A percentile compares a stretch with the other conserved stretches of the same genome.
Conservation (phyloP, 257 asterid species). For the Scutellaria galericulata region DNA sequence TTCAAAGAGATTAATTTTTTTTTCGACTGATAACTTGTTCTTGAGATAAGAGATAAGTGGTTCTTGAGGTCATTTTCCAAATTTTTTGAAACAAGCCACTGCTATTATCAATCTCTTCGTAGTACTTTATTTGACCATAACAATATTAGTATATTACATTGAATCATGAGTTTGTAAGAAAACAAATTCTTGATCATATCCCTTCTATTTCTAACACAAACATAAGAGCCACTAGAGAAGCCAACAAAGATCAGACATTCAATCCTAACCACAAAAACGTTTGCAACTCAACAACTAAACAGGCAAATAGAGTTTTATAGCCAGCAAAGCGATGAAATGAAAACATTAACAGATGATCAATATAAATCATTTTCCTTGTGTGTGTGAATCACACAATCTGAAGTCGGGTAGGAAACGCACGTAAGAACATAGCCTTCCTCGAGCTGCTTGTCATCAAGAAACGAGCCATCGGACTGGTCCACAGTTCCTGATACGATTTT, state of each 20-base stretch:
- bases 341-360: conserved; percentile 31
- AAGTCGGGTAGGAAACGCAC: conserved; percentile 77
- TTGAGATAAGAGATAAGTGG: too few relatives aligned
- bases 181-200: too few relatives aligned
- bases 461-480: conserved; percentile 82
- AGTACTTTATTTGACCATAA: too few relatives aligned
- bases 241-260: not conserved
- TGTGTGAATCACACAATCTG: conserved; percentile 80
- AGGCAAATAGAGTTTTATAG: conserved; percentile 24
- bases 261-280: not conserved
- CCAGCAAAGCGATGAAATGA: not conserved
- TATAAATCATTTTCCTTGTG: conserved; percentile 82
- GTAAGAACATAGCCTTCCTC: conserved; percentile 66
- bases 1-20: too few relatives aligned
- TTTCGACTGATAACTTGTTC: too few relatives aligned
- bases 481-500: conserved; percentile 57
- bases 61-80: too few relatives aligned
- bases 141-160: too few relatives aligned
- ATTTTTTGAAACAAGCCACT: too few relatives aligned
- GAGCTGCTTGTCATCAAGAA: conserved; percentile 66
- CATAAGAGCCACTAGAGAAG: too few relatives aligned
- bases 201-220: too few relatives aligned
- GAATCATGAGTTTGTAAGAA: too few relatives aligned
- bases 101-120: too few relatives aligned
- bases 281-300: conserved; percentile 19